These are phyloP conservation scores for Schizothecium vesticola DNA, from an alignment of 495 filamentous ascomycete species.

Conservation along the genomic window DNA sequence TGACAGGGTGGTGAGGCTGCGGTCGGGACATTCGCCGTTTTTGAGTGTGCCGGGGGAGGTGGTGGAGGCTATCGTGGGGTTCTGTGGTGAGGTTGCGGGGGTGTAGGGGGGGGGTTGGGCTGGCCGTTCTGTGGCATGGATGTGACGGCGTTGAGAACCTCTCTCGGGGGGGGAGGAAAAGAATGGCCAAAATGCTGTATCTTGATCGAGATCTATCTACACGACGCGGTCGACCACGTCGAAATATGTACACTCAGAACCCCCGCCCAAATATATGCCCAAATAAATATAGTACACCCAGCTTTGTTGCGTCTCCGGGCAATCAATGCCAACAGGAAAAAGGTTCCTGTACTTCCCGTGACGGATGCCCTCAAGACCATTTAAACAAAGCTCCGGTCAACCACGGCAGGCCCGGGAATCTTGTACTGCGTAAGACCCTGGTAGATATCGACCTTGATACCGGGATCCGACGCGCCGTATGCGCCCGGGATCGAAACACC, in stretches of 20 bases:
- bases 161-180: too few relatives aligned
- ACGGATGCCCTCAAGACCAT: neutral
- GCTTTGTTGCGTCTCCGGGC: neutral
- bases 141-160: too few relatives aligned
- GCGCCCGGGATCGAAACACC: conserved; percentile 46
- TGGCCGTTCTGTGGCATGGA: neutral
- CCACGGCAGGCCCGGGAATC: conserved; percentile 30
- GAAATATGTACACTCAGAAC: neutral
- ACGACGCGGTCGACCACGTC: neutral
- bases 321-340: too few relatives aligned
- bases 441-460: conserved; percentile 40
- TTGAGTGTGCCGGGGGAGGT: conserved; percentile 4
- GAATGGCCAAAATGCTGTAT: too few relatives aligned
- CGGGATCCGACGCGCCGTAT: conserved; percentile 43
- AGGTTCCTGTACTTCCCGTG: too few relatives aligned
- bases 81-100: neutral
- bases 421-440: conserved; percentile 32
- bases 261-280: neutral
- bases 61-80: neutral
- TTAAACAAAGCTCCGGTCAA: conserved; percentile 23
- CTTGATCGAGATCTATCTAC: neutral
- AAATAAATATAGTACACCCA: neutral
- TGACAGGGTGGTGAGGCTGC: conserved; percentile 7
- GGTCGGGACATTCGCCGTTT: conserved; percentile 4
- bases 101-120: neutral